Conservation (phyloP, 768 basidiomycete genomes). For the Rhodotorula sphaerocarpa region DNA sequence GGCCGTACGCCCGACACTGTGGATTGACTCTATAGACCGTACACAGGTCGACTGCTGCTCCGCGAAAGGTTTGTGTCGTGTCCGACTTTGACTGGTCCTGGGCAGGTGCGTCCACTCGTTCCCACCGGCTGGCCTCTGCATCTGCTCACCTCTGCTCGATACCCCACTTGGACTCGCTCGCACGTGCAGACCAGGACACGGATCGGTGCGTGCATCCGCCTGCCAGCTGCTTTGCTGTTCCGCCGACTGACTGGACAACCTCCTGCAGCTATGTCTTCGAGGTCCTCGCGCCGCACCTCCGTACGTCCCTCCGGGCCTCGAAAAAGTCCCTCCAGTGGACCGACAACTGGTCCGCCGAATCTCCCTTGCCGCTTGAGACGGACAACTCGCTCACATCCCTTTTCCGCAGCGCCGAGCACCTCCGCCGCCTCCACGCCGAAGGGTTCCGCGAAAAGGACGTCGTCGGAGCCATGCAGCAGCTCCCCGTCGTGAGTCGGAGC, state of each 20-base stretch:
- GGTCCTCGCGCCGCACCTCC: constrained; percentile 73
- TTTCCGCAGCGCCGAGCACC: constrained; percentile 55
- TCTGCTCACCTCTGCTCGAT: no score
- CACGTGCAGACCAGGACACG: constrained; percentile 93
- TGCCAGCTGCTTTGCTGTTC: no score
- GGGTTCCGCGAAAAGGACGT: constrained; percentile 68
- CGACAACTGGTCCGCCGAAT: constrained; percentile 71
- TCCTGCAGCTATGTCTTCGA: constrained; percentile 50
- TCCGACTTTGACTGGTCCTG: constrained; percentile 93
- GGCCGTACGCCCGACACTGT: no score
- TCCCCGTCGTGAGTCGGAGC: constrained; percentile 75
- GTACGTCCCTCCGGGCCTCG: constrained; percentile 66
- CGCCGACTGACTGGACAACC: no score
- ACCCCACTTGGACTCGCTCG: no score
- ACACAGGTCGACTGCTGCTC: neutral
- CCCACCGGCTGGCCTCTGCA: no score
- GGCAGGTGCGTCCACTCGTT: constrained; percentile 18
- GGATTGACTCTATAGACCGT: neutral
- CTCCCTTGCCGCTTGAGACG: no score
- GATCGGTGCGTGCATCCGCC: constrained; percentile 58
- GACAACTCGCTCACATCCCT: neutral
- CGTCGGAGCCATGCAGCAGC: constrained; percentile 62
- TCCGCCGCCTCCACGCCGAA: constrained; percentile 62
- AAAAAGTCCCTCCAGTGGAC: constrained; percentile 71
- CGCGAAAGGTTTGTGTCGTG: constrained; percentile 61